Conservation (phyloP, 1,284 basidiomycete species). For the Sporisorium graminicola region DNA sequence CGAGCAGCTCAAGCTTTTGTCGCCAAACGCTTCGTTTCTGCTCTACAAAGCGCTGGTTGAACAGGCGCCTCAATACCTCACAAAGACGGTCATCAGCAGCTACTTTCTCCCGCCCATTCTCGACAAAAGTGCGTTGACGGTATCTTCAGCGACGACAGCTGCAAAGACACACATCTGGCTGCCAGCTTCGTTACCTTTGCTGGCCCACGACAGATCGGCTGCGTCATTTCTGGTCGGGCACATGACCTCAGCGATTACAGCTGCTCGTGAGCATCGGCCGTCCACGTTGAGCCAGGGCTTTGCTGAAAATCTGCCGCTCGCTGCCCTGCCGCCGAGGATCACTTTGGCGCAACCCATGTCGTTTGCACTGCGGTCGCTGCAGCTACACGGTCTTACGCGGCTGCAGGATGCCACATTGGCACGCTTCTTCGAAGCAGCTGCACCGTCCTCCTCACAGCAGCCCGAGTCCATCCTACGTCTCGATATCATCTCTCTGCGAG, state of each 20-base stretch:
- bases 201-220: slow-evolving; percentile 36
- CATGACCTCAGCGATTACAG: slow-evolving; percentile 19
- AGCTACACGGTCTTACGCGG: slow-evolving; percentile 41
- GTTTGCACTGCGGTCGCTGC: slow-evolving; percentile 37
- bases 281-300: slow-evolving; percentile 3
- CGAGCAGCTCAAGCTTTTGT: slow-evolving; percentile 39
- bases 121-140: neutral
- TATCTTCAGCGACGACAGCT: slow-evolving; percentile 7
- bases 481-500: slow-evolving; percentile 31
- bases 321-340: slow-evolving; percentile 15
- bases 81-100: slow-evolving; percentile 27
- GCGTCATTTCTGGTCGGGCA: slow-evolving; percentile 27
- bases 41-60: slow-evolving; percentile 29
- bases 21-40: slow-evolving; percentile 29
- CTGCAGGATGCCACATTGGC: slow-evolving; percentile 33
- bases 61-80: slow-evolving; percentile 28
- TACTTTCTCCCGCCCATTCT: slow-evolving; percentile 40
- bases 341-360: slow-evolving; percentile 10
- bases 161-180: slow-evolving; percentile 37
- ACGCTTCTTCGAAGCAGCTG: slow-evolving; percentile 29
- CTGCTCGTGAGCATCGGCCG: neutral
- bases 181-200: slow-evolving; percentile 39
- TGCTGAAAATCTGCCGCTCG: slow-evolving; percentile 14
- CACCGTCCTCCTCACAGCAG: neutral
- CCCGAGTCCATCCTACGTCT: slow-evolving; percentile 17